Conservation (phyloP, 116 monocot genomes). For the Cymodocea nodosa region DNA sequence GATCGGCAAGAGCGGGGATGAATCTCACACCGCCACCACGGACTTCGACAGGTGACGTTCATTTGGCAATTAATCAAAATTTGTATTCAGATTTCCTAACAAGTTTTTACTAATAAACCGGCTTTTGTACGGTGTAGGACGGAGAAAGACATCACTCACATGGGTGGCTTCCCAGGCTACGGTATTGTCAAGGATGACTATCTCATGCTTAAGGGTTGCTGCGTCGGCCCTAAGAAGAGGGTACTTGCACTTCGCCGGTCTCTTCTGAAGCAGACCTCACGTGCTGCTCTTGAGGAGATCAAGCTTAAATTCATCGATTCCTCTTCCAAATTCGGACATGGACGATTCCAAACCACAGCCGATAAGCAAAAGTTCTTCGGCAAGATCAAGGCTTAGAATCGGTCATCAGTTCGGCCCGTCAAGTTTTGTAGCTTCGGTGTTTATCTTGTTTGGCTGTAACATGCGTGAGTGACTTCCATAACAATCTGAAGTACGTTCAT, state of each 20-base stretch:
- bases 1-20: too few relatives aligned
- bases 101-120: too few relatives aligned
- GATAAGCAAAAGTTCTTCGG: conserved; percentile 26
- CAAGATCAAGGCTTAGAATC: conserved; percentile 21
- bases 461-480: too few relatives aligned
- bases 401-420: too few relatives aligned
- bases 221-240: conserved; percentile 29
- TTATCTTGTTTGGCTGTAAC: too few relatives aligned
- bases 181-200: conserved; percentile 22
- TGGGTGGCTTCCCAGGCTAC: conserved; percentile 25
- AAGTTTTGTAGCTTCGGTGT: too few relatives aligned
- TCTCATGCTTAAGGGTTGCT: conserved; percentile 21
- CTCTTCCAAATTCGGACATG: conserved; percentile 29
- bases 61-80: too few relatives aligned
- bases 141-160: conserved; percentile 27
- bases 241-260: conserved; percentile 23
- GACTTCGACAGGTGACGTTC: too few relatives aligned
- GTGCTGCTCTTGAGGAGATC: conserved; percentile 19
- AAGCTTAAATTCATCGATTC: conserved; percentile 36
- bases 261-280: conserved; percentile 25
- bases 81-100: too few relatives aligned
- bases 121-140: too few relatives aligned
- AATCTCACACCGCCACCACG: too few relatives aligned
- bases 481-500: too few relatives aligned
- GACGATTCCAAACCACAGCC: conserved; percentile 27